Conservation (phyloP, 2,329 filamentous ascomycete species). For the Metarhizium album region DNA sequence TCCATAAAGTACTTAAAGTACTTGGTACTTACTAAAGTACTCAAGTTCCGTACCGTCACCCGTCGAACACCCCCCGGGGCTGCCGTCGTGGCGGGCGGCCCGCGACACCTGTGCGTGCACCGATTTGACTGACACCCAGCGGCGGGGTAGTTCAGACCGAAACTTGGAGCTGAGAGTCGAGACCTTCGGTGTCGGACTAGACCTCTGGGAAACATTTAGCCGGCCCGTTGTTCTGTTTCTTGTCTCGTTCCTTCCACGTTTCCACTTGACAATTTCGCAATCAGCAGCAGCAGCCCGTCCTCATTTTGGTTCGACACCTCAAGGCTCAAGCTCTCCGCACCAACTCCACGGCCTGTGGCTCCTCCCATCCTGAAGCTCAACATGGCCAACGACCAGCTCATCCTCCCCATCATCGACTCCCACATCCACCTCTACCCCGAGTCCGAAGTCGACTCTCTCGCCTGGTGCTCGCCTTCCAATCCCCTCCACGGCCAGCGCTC, state of each 20-base stretch:
- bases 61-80: too few relatives aligned
- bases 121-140: neutral
- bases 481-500: conserved; percentile 55
- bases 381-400: conserved; percentile 28
- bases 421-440: conserved; percentile 83
- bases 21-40: too few relatives aligned
- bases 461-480: conserved; percentile 54
- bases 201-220: neutral
- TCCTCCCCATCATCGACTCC: conserved; percentile 66
- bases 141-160: neutral
- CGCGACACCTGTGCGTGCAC: neutral
- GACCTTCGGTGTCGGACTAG: neutral
- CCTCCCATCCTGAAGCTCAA: conserved; percentile 3
- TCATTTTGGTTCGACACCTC: too few relatives aligned
- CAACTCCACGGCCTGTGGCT: neutral
- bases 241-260: neutral
- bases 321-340: too few relatives aligned
- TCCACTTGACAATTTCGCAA: neutral
- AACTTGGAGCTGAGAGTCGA: neutral
- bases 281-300: neutral
- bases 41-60: too few relatives aligned
- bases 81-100: too few relatives aligned
- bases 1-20: too few relatives aligned
- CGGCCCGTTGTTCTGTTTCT: neutral
- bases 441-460: conserved; percentile 53